A percentile compares a stretch with the other conserved stretches of the same genome.
phyloP scores from a whole-genome alignment of 352 stramenopile genomes.

The Hyphochytrium catenoides region DNA sequence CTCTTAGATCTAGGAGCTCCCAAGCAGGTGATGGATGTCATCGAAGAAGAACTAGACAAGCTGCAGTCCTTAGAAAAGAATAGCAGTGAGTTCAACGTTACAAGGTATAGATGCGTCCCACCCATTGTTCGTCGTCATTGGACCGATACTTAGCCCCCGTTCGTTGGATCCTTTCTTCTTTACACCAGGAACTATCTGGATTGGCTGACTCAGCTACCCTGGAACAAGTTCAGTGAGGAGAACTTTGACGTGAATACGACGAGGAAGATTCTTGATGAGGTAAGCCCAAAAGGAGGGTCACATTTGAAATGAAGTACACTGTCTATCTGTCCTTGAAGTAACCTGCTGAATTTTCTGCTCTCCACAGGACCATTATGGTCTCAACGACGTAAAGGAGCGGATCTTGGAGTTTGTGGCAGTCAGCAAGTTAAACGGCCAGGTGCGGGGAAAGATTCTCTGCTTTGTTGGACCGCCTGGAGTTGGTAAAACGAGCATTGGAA shows the following conservation, averaged over 20 bases:
- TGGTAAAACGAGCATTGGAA: conserved; percentile 82
- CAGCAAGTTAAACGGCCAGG: conserved; percentile 71
- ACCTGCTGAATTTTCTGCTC: no score
- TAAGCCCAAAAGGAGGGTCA: no score
- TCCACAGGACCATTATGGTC: conserved; percentile 94
- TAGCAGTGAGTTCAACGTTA: conserved; percentile 95
- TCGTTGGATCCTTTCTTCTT: no score
- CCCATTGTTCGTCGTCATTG: no score
- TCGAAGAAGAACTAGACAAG: conserved; percentile 94
- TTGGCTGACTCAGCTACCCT: conserved; percentile 92
- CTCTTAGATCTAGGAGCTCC: conserved; percentile 25
- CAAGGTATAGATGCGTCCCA: no score
- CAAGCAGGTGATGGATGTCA: conserved; percentile 61
- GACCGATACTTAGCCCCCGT: no score
- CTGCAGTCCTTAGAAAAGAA: conserved; percentile 93
- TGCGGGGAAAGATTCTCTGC: conserved; percentile 94
- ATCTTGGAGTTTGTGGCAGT: conserved; percentile 99
- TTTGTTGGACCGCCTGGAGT: conserved; percentile 81
- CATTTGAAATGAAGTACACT: no score
- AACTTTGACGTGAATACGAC: conserved; percentile 88
- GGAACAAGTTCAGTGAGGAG: conserved; percentile 80
- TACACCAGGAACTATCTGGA: conserved; percentile 96
- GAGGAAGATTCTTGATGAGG: conserved; percentile 76
- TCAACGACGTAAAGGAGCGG: conserved; percentile 94
- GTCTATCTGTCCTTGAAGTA: no score